A percentile compares a stretch with the other conserved stretches of the same genome.
These are phyloP conservation scores for Pyronema omphalodes DNA, from an alignment of 495 filamentous ascomycete genomes.

Conservation along the genomic window DNA sequence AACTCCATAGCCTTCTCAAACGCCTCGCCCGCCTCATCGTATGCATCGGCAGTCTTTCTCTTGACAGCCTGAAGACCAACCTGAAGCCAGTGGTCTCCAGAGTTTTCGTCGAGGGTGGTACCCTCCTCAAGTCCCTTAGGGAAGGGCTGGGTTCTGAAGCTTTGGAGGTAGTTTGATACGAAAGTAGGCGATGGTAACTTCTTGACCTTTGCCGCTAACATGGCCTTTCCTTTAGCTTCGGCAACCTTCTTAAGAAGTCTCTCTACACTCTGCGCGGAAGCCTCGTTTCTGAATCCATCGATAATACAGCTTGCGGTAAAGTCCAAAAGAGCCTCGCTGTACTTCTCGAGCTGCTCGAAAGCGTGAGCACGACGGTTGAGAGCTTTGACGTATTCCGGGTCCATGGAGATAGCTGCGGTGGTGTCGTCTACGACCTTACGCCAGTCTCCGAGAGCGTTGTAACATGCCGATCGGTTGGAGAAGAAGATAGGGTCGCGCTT, in stretches of 20 bases:
- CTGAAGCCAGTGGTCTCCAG: slow-evolving; percentile 67
- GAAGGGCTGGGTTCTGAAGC: slow-evolving; percentile 65
- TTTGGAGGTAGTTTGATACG: slow-evolving; percentile 95
- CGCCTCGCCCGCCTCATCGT: slow-evolving; percentile 63
- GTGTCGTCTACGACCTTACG: slow-evolving; percentile 95
- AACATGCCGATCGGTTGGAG: slow-evolving; percentile 95
- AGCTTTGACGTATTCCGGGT: slow-evolving; percentile 93
- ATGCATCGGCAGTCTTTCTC: slow-evolving; percentile 72
- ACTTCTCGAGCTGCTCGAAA: slow-evolving; percentile 79
- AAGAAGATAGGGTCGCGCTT: slow-evolving; percentile 95
- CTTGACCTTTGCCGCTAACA: slow-evolving; percentile 48
- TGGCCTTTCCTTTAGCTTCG: slow-evolving; percentile 73
- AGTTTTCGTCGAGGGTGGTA: slow-evolving; percentile 53
- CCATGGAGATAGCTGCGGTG: slow-evolving; percentile 75
- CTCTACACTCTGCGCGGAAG: slow-evolving; percentile 76
- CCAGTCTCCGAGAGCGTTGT: slow-evolving; percentile 80
- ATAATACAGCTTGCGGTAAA: slow-evolving; percentile 99
- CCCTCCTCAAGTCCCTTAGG: slow-evolving; percentile 69
- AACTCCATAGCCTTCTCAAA: slow-evolving; percentile 79
- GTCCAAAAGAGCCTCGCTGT: slow-evolving; percentile 87
- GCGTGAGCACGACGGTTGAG: slow-evolving; percentile 89
- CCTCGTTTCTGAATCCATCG: slow-evolving; percentile 80
- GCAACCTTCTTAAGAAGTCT: slow-evolving; percentile 91
- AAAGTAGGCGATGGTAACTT: slow-evolving; percentile 88
- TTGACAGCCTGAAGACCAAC: slow-evolving; percentile 62